Conservation (phyloP, 2,329 filamentous ascomycete species). For the Monosporascus sp. region DNA sequence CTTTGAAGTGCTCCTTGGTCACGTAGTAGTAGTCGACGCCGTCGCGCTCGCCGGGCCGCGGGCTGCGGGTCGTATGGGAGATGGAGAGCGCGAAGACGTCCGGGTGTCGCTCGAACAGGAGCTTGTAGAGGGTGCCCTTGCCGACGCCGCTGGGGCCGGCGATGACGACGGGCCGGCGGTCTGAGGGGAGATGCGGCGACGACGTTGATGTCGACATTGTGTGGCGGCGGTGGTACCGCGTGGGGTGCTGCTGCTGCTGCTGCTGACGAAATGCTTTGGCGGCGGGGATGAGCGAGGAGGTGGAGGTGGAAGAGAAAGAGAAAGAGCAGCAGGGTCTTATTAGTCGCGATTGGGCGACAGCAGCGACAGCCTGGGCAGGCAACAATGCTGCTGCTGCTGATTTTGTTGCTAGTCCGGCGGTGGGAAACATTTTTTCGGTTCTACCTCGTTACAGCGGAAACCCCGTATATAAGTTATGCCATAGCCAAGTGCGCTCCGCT, state of each 20-base stretch:
- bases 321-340: background rate
- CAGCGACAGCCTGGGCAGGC: too few species aligned
- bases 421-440: too few species aligned
- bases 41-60: conserved; percentile 68
- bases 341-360: too few species aligned
- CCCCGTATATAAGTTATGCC: too few species aligned
- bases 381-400: too few species aligned
- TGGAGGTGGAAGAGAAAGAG: background rate
- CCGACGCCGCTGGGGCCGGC: conserved; percentile 75
- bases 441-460: too few species aligned
- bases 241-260: too few species aligned
- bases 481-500: too few species aligned
- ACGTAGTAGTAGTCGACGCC: conserved; percentile 81
- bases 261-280: too few species aligned
- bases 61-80: conserved; percentile 74
- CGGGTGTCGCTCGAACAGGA: conserved; percentile 55
- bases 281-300: background rate
- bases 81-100: conserved; percentile 51
- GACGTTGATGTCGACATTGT: too few species aligned
- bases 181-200: conserved; percentile 24
- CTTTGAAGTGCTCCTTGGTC: conserved; percentile 59
- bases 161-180: conserved; percentile 65
- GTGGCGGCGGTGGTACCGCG: too few species aligned
- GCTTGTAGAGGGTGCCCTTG: conserved; percentile 73
- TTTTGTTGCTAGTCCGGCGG: too few species aligned